phyloP scores from a whole-genome alignment of 2,329 filamentous ascomycete genomes.

The Aspergillus neoniger region DNA sequence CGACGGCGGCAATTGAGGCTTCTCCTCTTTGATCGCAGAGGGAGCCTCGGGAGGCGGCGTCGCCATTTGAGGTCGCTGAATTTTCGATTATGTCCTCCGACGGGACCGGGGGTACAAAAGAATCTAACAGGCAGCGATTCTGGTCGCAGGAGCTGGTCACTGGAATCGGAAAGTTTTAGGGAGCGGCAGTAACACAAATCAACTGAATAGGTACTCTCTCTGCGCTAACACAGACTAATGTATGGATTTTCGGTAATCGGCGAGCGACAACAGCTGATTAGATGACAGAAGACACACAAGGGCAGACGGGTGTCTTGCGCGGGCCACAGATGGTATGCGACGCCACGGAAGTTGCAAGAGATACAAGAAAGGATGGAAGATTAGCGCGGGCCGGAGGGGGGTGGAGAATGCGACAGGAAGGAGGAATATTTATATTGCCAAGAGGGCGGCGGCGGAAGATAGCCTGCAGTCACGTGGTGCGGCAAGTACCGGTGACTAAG shows the following conservation, averaged over 20 bases:
- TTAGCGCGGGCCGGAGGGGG: constrained; percentile 30
- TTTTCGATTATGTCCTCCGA: constrained; percentile 23
- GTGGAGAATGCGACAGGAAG: constrained; percentile 44
- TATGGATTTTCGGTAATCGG: constrained; percentile 29
- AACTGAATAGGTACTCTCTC: constrained; percentile 37
- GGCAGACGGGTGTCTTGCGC: constrained; percentile 20
- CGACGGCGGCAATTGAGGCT: constrained; percentile 42
- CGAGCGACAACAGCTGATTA: constrained; percentile 28
- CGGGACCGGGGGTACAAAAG: constrained; percentile 27
- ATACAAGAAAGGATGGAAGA: constrained; percentile 28
- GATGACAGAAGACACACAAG: constrained; percentile 28
- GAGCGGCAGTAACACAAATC: constrained; percentile 30
- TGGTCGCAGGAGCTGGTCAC: constrained; percentile 22
- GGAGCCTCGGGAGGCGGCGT: constrained; percentile 47
- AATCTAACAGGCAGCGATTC: constrained; percentile 27
- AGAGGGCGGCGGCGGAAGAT: constrained; percentile 32
- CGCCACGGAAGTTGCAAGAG: constrained; percentile 23
- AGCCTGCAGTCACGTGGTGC: constrained; percentile 39
- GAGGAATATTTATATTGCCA: constrained; percentile 47
- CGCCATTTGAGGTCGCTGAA: constrained; percentile 38
- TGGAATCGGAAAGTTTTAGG: constrained; percentile 30
- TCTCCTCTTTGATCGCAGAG: constrained; percentile 42
- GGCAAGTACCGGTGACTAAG: constrained; percentile 29
- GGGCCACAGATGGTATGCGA: constrained; percentile 22
- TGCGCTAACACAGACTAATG: constrained; percentile 37